Evolutionary conservation across 78 protist genomes (phyloP).

Genomic region (Dictyostelium firmibasis): DNA sequence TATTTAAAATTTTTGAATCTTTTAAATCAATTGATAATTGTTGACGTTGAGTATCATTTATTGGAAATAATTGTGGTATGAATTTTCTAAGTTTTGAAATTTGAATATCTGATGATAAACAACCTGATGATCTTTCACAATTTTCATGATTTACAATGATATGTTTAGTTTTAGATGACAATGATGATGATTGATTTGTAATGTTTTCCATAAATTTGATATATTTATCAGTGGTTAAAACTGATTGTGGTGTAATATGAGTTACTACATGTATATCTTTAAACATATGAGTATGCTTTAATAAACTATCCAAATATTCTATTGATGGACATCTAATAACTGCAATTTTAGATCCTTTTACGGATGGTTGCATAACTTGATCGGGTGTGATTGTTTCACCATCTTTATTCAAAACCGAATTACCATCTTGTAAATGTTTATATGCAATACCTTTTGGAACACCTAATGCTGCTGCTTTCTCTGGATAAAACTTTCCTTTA

Average conservation of each 20-base stretch:
- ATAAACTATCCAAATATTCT: slow-evolving; percentile 39
- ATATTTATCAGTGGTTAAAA: neutral
- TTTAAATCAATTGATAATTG: neutral
- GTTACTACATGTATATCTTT: neutral
- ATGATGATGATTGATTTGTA: neutral
- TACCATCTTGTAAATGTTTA: slow-evolving; percentile 32
- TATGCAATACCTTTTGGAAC: slow-evolving; percentile 64
- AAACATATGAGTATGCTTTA: neutral
- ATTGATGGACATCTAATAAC: slow-evolving; percentile 62
- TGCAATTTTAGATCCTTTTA: slow-evolving; percentile 35
- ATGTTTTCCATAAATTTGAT: slow-evolving; percentile 28
- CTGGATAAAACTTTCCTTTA: slow-evolving; percentile 73
- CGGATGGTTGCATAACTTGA: slow-evolving; percentile 54
- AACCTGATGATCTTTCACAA: slow-evolving; percentile 18
- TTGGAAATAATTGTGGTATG: slow-evolving; percentile 12
- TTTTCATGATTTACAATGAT: slow-evolving; percentile 31
- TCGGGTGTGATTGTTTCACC: slow-evolving; percentile 20
- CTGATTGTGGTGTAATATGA: slow-evolving; percentile 25
- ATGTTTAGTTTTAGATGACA: neutral
- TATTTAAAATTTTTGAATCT: neutral
- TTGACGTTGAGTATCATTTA: neutral
- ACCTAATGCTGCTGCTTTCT: slow-evolving; percentile 80
- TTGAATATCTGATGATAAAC: neutral
- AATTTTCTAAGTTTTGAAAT: neutral
- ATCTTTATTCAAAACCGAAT: slow-evolving; percentile 7